Conservation (phyloP, 1,284 basidiomycete genomes). For the Sanghuangporus weigelae region DNA sequence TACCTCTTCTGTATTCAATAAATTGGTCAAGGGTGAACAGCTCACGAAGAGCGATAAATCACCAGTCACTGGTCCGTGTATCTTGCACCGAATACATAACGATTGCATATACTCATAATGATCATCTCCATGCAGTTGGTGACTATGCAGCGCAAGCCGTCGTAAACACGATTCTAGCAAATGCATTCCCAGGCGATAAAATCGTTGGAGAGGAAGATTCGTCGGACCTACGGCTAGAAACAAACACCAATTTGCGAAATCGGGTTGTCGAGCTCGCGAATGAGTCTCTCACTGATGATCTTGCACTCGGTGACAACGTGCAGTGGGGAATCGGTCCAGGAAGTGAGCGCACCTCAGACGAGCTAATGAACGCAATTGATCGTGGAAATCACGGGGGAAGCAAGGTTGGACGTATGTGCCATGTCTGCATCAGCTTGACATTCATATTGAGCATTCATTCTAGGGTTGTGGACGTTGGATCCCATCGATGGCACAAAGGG, state of each 20-base stretch:
- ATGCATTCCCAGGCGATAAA: slow-evolving; percentile 79
- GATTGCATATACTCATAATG: slow-evolving; percentile 7
- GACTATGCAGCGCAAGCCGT: slow-evolving; percentile 91
- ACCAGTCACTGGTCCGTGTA: slow-evolving; percentile 78
- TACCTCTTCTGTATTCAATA: slow-evolving; percentile 85
- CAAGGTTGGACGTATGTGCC: slow-evolving; percentile 62
- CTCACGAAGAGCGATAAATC: slow-evolving; percentile 92
- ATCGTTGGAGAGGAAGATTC: slow-evolving; percentile 98
- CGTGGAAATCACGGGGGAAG: slow-evolving; percentile 82
- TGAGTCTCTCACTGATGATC: slow-evolving; percentile 63
- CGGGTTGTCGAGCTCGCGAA: slow-evolving; percentile 84
- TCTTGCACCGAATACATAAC: not conserved
- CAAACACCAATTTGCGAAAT: slow-evolving; percentile 48
- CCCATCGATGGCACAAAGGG: slow-evolving; percentile 94
- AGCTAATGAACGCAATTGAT: slow-evolving; percentile 84
- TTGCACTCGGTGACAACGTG: slow-evolving; percentile 43
- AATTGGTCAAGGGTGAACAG: slow-evolving; percentile 82
- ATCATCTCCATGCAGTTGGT: slow-evolving; percentile 51
- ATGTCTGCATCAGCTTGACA: slow-evolving; percentile 10
- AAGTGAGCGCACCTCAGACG: slow-evolving; percentile 41
- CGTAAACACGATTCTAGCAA: slow-evolving; percentile 71
- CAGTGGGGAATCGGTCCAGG: slow-evolving; percentile 66
- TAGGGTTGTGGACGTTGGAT: slow-evolving; percentile 88
- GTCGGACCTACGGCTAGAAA: slow-evolving; percentile 61
- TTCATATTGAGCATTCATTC: slow-evolving; percentile 27